A percentile compares a stretch with the other conserved stretches of the same genome.
Conservation (phyloP, 2,329 filamentous ascomycete genomes). For the Neofusicoccum umdonicola region DNA sequence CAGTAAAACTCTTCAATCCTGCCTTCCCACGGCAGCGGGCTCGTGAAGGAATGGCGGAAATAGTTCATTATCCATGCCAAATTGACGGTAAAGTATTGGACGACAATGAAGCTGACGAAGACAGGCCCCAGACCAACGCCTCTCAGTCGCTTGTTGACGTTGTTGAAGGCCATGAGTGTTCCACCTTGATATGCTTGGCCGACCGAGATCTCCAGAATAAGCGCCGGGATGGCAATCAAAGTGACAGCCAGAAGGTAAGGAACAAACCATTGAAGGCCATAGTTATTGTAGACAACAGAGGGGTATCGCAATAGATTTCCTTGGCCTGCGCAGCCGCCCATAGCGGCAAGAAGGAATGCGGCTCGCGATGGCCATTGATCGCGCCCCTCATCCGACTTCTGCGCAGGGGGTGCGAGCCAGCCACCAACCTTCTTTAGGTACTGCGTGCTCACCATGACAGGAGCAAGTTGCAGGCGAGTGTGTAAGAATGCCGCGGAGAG, state of each 20-base stretch:
- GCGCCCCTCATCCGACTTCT: constrained; percentile 41
- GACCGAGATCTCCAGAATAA: constrained; percentile 55
- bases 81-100: constrained; percentile 57
- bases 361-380: constrained; percentile 58
- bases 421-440: constrained; percentile 25
- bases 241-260: constrained; percentile 57
- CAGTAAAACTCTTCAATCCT: constrained; percentile 53
- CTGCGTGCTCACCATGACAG: constrained; percentile 5
- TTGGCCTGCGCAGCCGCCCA: constrained; percentile 59
- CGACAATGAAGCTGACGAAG: constrained; percentile 55
- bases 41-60: constrained; percentile 56
- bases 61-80: constrained; percentile 60
- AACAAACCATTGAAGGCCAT: constrained; percentile 60
- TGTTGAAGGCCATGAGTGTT: constrained; percentile 53
- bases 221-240: constrained; percentile 55
- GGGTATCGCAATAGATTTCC: constrained; percentile 59
- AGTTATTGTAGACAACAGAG: constrained; percentile 59
- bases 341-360: constrained; percentile 57
- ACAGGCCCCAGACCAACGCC: constrained; percentile 54
- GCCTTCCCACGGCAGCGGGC: constrained; percentile 54
- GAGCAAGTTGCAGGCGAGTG: background rate
- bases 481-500: background rate
- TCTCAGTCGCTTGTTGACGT: constrained; percentile 53
- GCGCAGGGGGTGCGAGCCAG: constrained; percentile 34
- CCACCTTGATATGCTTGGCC: constrained; percentile 57